Evolutionary conservation across 345 rosid species (phyloP).

Genomic region (Orychophragmus violaceus): DNA sequence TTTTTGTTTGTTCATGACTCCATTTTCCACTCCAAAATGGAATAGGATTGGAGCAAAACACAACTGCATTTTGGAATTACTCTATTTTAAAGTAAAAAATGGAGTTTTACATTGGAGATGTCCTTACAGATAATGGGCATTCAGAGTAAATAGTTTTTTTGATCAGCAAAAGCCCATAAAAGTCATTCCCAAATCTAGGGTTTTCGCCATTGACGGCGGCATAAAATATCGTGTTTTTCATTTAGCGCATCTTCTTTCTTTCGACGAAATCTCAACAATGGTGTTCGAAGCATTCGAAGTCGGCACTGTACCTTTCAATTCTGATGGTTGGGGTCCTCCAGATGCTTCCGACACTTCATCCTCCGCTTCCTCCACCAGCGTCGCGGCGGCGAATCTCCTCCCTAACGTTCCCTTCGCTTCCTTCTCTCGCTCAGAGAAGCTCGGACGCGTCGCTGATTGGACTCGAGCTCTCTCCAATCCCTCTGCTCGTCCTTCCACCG

Average conservation of each 20-base stretch:
- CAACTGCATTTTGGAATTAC: no score
- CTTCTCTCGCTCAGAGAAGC: constrained; percentile 85
- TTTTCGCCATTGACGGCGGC: background rate
- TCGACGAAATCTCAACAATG: constrained; percentile 20
- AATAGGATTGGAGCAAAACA: no score
- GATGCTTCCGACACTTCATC: constrained; percentile 21
- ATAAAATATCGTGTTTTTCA: background rate
- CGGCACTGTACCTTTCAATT: constrained; percentile 76
- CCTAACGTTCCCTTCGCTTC: constrained; percentile 64
- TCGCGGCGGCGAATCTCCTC: constrained; percentile 44
- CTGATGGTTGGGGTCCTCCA: constrained; percentile 96
- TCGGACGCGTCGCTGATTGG: constrained; percentile 96
- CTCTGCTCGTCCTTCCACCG: constrained; percentile 30
- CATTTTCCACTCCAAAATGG: no score
- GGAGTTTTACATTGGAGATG: no score
- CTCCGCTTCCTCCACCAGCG: constrained; percentile 35
- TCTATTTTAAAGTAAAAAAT: no score
- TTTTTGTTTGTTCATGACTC: no score
- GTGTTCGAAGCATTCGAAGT: constrained; percentile 57
- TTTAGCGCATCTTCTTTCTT: background rate
- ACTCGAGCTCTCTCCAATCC: constrained; percentile 51
- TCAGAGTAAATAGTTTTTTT: background rate
- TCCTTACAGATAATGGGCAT: constrained; percentile 3
- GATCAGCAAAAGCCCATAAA: background rate
- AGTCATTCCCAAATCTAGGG: constrained; percentile 13